Evolutionary conservation across 2,329 filamentous ascomycete genomes (phyloP).

Genomic region (Fulvia fulva): DNA sequence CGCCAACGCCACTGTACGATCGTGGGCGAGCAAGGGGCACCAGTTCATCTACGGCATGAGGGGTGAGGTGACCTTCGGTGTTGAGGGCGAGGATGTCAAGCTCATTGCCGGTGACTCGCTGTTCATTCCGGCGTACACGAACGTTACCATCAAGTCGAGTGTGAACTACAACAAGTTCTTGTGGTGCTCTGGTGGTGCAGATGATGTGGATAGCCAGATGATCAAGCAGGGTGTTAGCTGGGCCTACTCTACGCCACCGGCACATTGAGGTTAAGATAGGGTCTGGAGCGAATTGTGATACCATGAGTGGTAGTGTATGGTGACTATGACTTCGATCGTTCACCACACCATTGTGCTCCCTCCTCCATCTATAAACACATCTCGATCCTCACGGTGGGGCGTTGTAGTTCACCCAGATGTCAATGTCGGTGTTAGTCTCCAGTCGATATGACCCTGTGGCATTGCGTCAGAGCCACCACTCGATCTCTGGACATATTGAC

Average conservation of each 20-base stretch:
- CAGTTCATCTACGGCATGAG: slow-evolving; percentile 7
- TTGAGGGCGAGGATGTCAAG: slow-evolving; percentile 1
- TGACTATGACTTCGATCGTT: not conserved
- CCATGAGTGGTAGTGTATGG: not conserved
- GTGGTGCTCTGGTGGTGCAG: slow-evolving; percentile 1
- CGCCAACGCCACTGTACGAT: not conserved
- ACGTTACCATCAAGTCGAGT: not conserved
- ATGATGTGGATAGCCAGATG: slow-evolving; percentile 5
- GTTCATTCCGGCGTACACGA: slow-evolving; percentile 4
- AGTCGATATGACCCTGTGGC: too few species aligned
- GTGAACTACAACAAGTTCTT: slow-evolving; percentile 9
- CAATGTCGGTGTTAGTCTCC: not conserved
- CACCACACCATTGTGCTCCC: not conserved
- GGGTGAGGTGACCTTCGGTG: not conserved
- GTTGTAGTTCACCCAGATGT: not conserved
- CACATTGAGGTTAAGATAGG: not conserved
- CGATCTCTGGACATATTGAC: not conserved
- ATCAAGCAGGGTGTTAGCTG: slow-evolving; percentile 1
- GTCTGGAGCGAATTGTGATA: too few species aligned
- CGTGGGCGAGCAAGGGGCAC: not conserved
- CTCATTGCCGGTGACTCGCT: slow-evolving; percentile 3
- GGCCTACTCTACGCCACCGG: slow-evolving; percentile 6
- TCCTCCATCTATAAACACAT: too few species aligned
- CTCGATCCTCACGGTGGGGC: not conserved
- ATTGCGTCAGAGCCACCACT: too few species aligned